Evolutionary conservation across 805 yeast species (phyloP), one percentile per base, ranked within the genome.

Genomic region (Yarrowia sp.): DNA sequence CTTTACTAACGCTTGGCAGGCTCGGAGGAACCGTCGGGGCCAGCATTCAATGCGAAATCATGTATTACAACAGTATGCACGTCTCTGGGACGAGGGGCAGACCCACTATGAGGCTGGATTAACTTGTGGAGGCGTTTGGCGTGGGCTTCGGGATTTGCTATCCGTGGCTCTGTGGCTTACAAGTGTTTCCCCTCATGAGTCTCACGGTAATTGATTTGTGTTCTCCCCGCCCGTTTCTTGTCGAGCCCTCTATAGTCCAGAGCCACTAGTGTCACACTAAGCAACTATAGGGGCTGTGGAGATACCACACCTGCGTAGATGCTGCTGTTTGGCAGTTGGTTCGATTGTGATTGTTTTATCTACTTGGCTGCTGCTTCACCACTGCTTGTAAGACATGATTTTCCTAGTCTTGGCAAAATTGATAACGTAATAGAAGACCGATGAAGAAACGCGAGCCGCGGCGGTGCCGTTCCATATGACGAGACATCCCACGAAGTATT

Each of bases 201-300:
- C 32, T 25, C 32, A 42, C 47, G 47, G 47, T 10, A n/a, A 42
- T 42, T 42, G 47, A 25, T 42, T 42, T 42, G 29, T n/a, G 19
- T 41, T 41, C 27, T 42, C 47, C 31, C 31, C 32, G 19, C 47
- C 47, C 24, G 9, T 8, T 25, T 24, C 21, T 42, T 16, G 14
- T 22, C 16, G 16, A 21, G 44, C 25, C 25, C 21, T 21, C 6
- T 5, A n/a, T 16, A 22, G n/a, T 39, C 44, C 22, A 22, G 44
- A 39, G 14, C 44, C 3, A 29, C 44, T 39, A 39, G 44, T 39
- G 27, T 13, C 29, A 22, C 14, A n/a, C 42, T 21, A 38, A 38
- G 14, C 9, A 4, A 38, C 22, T 27, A 21, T 38, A 14, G 29
- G 27, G 44, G 44, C 14, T 18, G 3, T 8, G n/a, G 29, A 39